phyloP scores from a whole-genome alignment of 768 basidiomycete genomes.

The Russula sp. region DNA sequence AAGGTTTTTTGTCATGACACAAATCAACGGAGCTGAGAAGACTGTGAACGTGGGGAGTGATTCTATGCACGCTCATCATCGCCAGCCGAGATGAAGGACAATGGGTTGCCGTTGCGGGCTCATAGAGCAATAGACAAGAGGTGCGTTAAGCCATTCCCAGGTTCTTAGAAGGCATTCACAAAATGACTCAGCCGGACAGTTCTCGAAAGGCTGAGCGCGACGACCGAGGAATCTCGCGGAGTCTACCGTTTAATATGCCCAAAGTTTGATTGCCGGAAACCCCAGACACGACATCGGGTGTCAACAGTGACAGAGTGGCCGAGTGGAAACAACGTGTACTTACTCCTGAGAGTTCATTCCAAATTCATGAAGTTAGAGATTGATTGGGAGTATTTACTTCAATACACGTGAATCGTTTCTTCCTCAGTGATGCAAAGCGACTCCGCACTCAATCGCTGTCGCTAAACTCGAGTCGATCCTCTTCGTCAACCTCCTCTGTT shows the following conservation, averaged over 20 bases:
- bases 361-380: slow-evolving; percentile 1
- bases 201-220: slow-evolving; percentile 59
- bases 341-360: slow-evolving; percentile 8
- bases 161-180: slow-evolving; percentile 17
- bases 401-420: slow-evolving; percentile 7
- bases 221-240: slow-evolving; percentile 34
- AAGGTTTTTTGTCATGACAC: slow-evolving; percentile 45
- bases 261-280: slow-evolving; percentile 32
- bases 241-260: slow-evolving; percentile 25
- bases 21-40: slow-evolving; percentile 49
- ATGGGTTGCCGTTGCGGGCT: slow-evolving; percentile 52
- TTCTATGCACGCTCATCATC: slow-evolving; percentile 56
- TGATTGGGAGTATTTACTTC: slow-evolving; percentile 10
- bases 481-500: slow-evolving; percentile 53
- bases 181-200: slow-evolving; percentile 67
- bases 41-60: slow-evolving; percentile 70
- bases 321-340: slow-evolving; percentile 15
- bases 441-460: slow-evolving; percentile 64
- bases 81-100: slow-evolving; percentile 48
- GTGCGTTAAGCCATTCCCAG: slow-evolving; percentile 56
- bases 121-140: slow-evolving; percentile 69
- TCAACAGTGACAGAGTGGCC: slow-evolving; percentile 40
- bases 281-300: slow-evolving; percentile 50
- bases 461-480: slow-evolving; percentile 64
- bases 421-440: not conserved